Evolutionary conservation across 257 asterid species (phyloP), one percentile per base, ranked within the genome.

Genomic region (Solanum ossicruentum): DNA sequence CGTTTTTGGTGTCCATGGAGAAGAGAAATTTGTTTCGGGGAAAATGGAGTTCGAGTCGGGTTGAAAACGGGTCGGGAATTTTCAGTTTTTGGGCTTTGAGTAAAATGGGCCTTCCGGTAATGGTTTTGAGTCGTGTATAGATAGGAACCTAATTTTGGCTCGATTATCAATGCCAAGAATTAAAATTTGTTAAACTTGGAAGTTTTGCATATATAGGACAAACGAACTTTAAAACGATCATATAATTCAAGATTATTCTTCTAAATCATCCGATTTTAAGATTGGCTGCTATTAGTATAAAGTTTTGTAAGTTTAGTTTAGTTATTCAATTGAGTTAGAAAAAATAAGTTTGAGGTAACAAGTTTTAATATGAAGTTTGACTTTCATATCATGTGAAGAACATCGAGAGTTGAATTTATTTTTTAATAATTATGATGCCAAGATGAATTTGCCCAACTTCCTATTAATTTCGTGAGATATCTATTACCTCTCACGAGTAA

Each of bases 1-100:
- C 82, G 82, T 72, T 28, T 86, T 86, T 26, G 54, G 26, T 57
- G 49, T 72, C 80, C 87, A 75, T 82, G 86, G 85, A 87, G 88
- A 6, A 54, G 66, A 60, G 28, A 60, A 63, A 61, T 69, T 52
- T 84, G 82, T 49, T 58, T 58, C 28, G 71, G 15, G 84, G 12
- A 36, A 32, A 12, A 56, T n/a, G 70, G 79, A 51, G 10, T 13
- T 47, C 63, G 23, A 58, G 73, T 77, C 84, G 89, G 87, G 32
- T 84, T 18, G n/a, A 55, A 16, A 55, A 16, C 20, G n/a, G 9
- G 2, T 16, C 60, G 60, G 60, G 61, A 17, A 28, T 6, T 80
- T 8, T 3, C 10, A 80, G 12, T 11, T 45, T 12, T 72, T 56
- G 80, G 81, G 58, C 13, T 47, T 2, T 0, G 0, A 47, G 61